phyloP scores from a whole-genome alignment of 352 stramenopile species.

The Globisporangium megalacanthum region DNA sequence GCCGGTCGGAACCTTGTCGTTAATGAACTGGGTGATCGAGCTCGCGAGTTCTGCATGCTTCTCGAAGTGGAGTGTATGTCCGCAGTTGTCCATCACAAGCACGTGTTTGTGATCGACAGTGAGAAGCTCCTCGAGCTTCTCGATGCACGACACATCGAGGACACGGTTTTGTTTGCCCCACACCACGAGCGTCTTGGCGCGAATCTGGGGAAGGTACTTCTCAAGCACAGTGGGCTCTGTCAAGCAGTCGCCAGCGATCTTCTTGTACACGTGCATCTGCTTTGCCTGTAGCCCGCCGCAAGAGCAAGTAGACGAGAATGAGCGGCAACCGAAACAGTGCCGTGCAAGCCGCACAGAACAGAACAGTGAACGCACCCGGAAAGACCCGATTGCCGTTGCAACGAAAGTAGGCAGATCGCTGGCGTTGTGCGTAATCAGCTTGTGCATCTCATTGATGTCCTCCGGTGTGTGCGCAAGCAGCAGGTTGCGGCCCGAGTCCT shows the following conservation, averaged over 20 bases:
- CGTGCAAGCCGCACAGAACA: no score
- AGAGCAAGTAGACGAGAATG: no score
- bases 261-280: conserved; percentile 48
- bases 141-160: conserved; percentile 59
- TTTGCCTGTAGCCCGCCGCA: conserved; percentile 8
- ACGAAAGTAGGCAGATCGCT: no score
- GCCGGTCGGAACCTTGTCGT: conserved; percentile 10
- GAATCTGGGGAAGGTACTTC: conserved; percentile 50
- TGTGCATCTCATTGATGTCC: conserved; percentile 54
- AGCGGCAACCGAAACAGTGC: no score
- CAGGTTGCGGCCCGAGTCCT: conserved; percentile 59
- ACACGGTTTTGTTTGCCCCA: conserved; percentile 71
- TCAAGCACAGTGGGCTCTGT: conserved; percentile 45
- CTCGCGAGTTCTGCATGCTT: conserved; percentile 42
- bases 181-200: conserved; percentile 51
- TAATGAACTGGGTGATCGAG: conserved; percentile 64
- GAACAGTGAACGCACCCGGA: no score
- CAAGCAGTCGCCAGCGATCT: conserved; percentile 51
- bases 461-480: conserved; percentile 53
- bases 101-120: conserved; percentile 27
- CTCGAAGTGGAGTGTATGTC: conserved; percentile 68
- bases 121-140: conserved; percentile 50
- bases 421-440: no score
- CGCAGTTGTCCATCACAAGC: conserved; percentile 55
- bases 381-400: no score